Conservation (phyloP, 2,329 filamentous ascomycete genomes). For the Phaeosphaeria sp. region DNA sequence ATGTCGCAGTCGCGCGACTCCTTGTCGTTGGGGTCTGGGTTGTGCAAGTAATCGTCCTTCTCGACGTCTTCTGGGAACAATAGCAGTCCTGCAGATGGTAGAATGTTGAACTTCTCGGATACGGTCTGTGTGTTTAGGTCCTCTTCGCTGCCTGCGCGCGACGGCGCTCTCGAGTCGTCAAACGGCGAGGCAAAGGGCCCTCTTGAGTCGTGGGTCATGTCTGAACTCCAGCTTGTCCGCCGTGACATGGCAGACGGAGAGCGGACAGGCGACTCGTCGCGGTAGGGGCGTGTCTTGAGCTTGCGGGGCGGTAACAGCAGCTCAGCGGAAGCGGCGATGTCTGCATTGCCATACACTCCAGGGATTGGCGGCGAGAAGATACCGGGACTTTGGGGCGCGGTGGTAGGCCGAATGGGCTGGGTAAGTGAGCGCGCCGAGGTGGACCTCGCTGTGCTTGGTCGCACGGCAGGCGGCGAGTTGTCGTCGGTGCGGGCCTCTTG, state of each 20-base stretch:
- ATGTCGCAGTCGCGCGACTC: constrained; percentile 68
- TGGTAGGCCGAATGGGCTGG: constrained; percentile 45
- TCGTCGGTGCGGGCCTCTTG: constrained; percentile 57
- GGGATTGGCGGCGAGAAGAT: constrained; percentile 36
- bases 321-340: constrained; percentile 55
- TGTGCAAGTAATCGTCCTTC: constrained; percentile 75
- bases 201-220: constrained; percentile 62
- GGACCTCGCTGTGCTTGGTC: constrained; percentile 49
- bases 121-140: constrained; percentile 75
- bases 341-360: constrained; percentile 41
- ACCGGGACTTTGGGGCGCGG: constrained; percentile 34
- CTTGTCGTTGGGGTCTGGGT: constrained; percentile 70
- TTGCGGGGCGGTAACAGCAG: constrained; percentile 58
- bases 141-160: constrained; percentile 68
- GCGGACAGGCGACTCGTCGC: constrained; percentile 58
- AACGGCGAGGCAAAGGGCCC: constrained; percentile 62
- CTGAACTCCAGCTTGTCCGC: constrained; percentile 70
- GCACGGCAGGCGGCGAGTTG: constrained; percentile 32
- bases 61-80: constrained; percentile 76
- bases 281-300: constrained; percentile 57
- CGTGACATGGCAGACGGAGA: constrained; percentile 63
- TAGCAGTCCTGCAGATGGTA: constrained; percentile 69
- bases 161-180: constrained; percentile 65
- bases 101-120: constrained; percentile 75
- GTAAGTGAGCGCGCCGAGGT: constrained; percentile 55